These are phyloP conservation scores for Aspergillus heteromorphus DNA, from an alignment of 495 filamentous ascomycete species.

Conservation along the genomic window DNA sequence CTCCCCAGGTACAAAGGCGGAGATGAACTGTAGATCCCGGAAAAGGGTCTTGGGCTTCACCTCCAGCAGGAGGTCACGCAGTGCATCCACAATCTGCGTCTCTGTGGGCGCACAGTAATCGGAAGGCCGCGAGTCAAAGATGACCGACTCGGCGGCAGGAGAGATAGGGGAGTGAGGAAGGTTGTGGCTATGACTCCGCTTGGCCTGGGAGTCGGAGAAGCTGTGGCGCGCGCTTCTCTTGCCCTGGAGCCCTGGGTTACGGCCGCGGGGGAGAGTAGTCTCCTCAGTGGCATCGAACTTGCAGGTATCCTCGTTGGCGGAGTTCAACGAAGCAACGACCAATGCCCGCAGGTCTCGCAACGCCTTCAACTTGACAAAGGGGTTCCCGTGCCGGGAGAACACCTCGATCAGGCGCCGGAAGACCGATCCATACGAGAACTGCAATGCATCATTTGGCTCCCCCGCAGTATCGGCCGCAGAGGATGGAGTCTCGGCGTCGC, in stretches of 20 bases:
- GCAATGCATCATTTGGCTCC: conserved; percentile 12
- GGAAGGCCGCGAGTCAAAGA: conserved; percentile 34
- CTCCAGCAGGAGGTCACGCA: conserved; percentile 72
- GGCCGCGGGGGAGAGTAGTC: conserved; percentile 10
- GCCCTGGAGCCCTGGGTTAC: conserved; percentile 7
- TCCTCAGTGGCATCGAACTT: conserved; percentile 33
- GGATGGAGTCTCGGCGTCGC: not conserved
- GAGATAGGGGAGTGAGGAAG: conserved; percentile 17
- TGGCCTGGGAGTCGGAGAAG: conserved; percentile 26
- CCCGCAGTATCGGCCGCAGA: not conserved
- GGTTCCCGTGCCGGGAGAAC: conserved; percentile 87
- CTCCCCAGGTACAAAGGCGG: conserved; percentile 77
- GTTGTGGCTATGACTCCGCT: conserved; percentile 13
- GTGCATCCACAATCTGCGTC: conserved; percentile 65
- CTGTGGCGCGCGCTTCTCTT: conserved; percentile 28
- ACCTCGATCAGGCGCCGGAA: conserved; percentile 77
- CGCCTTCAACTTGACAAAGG: conserved; percentile 77
- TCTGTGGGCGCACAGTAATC: conserved; percentile 41
- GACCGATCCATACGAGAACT: conserved; percentile 67
- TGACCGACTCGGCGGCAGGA: conserved; percentile 29
- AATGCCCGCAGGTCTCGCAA: conserved; percentile 78
- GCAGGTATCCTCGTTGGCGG: conserved; percentile 38
- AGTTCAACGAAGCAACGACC: conserved; percentile 66
- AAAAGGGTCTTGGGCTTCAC: conserved; percentile 87
- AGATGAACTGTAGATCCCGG: conserved; percentile 92